Percentiles rank a stretch among this genome's conserved stretches.
Evolutionary conservation across 495 filamentous ascomycete genomes (phyloP).

Genomic region (Aspergillus mulundensis): DNA sequence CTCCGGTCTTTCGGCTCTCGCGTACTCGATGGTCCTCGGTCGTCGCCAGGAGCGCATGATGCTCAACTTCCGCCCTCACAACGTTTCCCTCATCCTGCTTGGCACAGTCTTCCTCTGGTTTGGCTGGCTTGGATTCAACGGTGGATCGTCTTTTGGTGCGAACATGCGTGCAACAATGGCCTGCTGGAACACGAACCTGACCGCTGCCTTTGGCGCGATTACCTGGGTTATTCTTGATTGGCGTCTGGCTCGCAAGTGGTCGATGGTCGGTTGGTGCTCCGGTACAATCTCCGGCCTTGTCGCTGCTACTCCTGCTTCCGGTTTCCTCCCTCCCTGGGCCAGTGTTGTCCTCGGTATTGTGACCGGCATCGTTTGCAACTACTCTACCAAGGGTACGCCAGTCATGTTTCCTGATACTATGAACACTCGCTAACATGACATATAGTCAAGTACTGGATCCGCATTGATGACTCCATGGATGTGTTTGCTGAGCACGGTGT

Average conservation of each 20-base stretch:
- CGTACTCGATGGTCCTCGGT: constrained; percentile 93
- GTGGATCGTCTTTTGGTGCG: constrained; percentile 92
- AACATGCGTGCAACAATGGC: constrained; percentile 94
- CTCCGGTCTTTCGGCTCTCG: constrained; percentile 86
- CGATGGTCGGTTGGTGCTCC: constrained; percentile 98
- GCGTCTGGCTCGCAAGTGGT: constrained; percentile 95
- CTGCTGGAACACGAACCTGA: constrained; percentile 95
- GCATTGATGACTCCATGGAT: constrained; percentile 95
- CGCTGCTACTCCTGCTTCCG: constrained; percentile 84
- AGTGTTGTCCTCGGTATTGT: constrained; percentile 80
- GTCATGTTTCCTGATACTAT: constrained; percentile 3
- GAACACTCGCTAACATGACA: constrained; percentile 12
- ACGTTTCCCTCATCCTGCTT: constrained; percentile 94
- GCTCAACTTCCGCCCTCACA: constrained; percentile 92
- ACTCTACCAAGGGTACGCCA: constrained; percentile 73
- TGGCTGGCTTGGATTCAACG: constrained; percentile 98
- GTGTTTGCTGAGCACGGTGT: constrained; percentile 97
- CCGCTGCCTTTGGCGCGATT: constrained; percentile 80
- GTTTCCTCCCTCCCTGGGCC: constrained; percentile 86
- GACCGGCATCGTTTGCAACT: constrained; percentile 85
- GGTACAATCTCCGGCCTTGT: constrained; percentile 88
- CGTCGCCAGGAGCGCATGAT: constrained; percentile 99
- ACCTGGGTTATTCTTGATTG: constrained; percentile 93
- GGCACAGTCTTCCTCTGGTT: constrained; percentile 97
- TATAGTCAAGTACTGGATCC: constrained; percentile 87